These are phyloP conservation scores for Phlebiopsis flavidoalba DNA, from an alignment of 768 basidiomycete species.

Conservation along the genomic window DNA sequence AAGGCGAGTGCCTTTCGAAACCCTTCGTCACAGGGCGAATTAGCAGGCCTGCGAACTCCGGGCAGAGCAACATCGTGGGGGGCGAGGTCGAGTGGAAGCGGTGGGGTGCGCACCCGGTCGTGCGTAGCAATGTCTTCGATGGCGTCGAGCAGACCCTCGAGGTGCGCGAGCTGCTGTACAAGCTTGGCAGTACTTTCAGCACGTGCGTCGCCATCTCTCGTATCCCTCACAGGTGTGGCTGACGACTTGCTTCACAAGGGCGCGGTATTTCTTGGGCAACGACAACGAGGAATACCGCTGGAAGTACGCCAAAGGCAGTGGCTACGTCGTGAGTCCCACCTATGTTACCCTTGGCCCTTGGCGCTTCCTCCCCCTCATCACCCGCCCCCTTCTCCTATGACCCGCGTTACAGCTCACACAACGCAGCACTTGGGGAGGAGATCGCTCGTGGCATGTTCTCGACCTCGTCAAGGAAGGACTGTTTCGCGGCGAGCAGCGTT, in stretches of 20 bases:
- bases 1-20: slow-evolving; percentile 26
- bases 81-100: slow-evolving; percentile 47
- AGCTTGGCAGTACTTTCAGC: slow-evolving; percentile 33
- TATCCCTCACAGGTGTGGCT: background rate
- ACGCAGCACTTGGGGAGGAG: slow-evolving; percentile 32
- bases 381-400: background rate
- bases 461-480: slow-evolving; percentile 36
- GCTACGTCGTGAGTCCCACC: slow-evolving; percentile 33
- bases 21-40: slow-evolving; percentile 35
- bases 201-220: slow-evolving; percentile 27
- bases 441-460: slow-evolving; percentile 36
- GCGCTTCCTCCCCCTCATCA: background rate
- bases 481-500: slow-evolving; percentile 44
- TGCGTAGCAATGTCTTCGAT: slow-evolving; percentile 35
- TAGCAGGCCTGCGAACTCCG: slow-evolving; percentile 34
- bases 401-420: slow-evolving; percentile 31
- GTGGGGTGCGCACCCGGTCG: slow-evolving; percentile 36
- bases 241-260: slow-evolving; percentile 22
- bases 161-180: slow-evolving; percentile 39
- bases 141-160: slow-evolving; percentile 23
- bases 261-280: slow-evolving; percentile 45
- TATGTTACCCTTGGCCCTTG: background rate
- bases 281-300: slow-evolving; percentile 47
- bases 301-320: slow-evolving; percentile 36
- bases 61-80: slow-evolving; percentile 31